These are phyloP conservation scores for Tricholoma bakamatsutake DNA, from an alignment of 768 basidiomycete genomes.

Conservation along the genomic window DNA sequence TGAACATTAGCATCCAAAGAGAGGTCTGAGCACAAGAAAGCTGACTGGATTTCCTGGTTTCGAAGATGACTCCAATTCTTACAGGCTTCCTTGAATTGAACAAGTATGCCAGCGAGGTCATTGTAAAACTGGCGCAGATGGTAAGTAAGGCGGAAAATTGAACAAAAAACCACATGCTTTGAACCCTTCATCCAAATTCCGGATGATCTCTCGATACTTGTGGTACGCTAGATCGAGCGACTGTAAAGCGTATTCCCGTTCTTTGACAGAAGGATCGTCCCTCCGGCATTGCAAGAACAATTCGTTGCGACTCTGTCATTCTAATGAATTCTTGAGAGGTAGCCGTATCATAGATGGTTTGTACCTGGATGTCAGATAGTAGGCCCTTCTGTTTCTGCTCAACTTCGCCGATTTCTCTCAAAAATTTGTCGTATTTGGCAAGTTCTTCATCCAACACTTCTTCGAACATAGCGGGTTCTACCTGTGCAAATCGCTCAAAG, in stretches of 20 bases:
- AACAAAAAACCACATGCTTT: slow-evolving; percentile 42
- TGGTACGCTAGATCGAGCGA: slow-evolving; percentile 80
- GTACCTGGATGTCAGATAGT: slow-evolving; percentile 64
- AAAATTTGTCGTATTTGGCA: slow-evolving; percentile 73
- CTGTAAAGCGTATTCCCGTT: slow-evolving; percentile 77
- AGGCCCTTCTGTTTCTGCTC: slow-evolving; percentile 60
- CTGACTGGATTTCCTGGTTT: slow-evolving; percentile 72
- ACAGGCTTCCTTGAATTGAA: slow-evolving; percentile 71
- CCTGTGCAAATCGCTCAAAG: slow-evolving; percentile 61
- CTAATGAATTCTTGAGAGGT: background rate
- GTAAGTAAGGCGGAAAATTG: background rate
- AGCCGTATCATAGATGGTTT: background rate
- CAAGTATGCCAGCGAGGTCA: slow-evolving; percentile 66
- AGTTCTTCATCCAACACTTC: slow-evolving; percentile 75
- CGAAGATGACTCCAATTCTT: slow-evolving; percentile 68
- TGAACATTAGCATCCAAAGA: slow-evolving; percentile 5
- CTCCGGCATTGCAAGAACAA: slow-evolving; percentile 70
- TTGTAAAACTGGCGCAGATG: slow-evolving; percentile 71
- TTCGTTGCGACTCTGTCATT: slow-evolving; percentile 53
- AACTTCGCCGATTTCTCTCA: slow-evolving; percentile 50
- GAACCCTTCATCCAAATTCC: slow-evolving; percentile 85
- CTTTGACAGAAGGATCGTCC: slow-evolving; percentile 72
- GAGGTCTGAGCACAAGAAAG: background rate
- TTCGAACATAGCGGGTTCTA: slow-evolving; percentile 85
- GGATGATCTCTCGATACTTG: slow-evolving; percentile 80